Base-by-base conservation (phyloP, 495 filamentous ascomycete genomes). In the Oleoguttula mirabilis region DNA sequence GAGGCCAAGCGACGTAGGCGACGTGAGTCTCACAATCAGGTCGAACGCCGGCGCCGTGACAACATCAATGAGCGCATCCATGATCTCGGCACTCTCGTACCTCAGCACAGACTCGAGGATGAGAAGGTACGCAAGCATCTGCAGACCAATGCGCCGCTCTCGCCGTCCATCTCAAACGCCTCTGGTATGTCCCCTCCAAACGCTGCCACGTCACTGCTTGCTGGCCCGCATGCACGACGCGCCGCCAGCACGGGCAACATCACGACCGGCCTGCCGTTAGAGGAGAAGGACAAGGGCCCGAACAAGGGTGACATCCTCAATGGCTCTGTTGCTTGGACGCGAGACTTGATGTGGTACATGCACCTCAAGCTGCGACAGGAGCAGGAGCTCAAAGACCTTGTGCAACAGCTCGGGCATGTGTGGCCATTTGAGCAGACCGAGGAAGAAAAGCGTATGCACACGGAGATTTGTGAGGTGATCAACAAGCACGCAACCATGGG, bases 291-390 rank as follows among this genome's bases (percentile, higher is more conserved):
- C 62, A 95, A 96, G 51, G 92, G 92, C 0, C 90, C 90, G 0
- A 96, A 96, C 69, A 98, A 98, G 64, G 90, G 90, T 31, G 90
- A 98, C 56, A 96, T 98, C 39, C 77, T 98, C 41, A 96, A 96
- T 57, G 90, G 90, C 21, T 82, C 90, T 12, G 90, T 98, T 35
- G 81, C 83, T 61, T 98, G 90, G 90, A 94, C 81, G 46, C 78
- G 88, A 33, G 90, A 98, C 62, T 67, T 98, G 32, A 96, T 98
- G 90, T 96, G 90, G 90, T 73, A 87, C 58, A 65, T 94, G 28
- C 74, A 92, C 51, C 65, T 79, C 47, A 93, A 94, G 61, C 68
- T 88, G 36, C 77, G 88, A 53, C 86, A 94, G 56, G 81, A 94
- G 57, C 75, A 86, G 15, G 80, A 94, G 50, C 72, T 95, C 30